These are phyloP conservation scores for Lipomyces sp. DNA, from an alignment of 805 yeast species.

Conservation along the genomic window DNA sequence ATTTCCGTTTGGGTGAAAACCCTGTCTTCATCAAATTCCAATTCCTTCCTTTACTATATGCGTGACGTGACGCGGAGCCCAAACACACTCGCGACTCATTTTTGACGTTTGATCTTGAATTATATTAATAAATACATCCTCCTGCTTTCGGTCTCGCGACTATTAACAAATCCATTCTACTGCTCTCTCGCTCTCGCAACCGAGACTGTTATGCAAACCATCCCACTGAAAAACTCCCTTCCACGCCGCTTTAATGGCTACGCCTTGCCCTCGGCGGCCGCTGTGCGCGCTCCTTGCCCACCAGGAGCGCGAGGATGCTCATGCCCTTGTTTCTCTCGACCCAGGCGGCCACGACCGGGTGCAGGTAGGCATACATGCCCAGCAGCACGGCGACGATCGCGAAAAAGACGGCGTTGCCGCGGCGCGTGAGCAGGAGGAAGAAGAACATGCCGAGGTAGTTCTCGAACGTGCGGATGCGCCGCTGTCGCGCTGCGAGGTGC, in stretches of 20 bases:
- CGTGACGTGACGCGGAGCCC: no score
- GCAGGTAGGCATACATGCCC: conserved; percentile 7
- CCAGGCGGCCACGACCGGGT: conserved; percentile 1
- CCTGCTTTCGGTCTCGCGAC: no score
- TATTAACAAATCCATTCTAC: no score
- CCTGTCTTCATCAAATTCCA: no score
- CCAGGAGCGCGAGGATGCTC: conserved; percentile 11
- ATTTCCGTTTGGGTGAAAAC: neutral
- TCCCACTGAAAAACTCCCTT: no score
- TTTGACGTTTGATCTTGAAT: no score
- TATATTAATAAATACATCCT: no score
- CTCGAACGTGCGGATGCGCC: conserved; percentile 12
- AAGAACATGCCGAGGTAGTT: conserved; percentile 4
- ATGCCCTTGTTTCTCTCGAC: conserved; percentile 11
- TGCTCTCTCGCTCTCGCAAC: no score
- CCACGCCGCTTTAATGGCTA: neutral
- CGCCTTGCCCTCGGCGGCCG: conserved; percentile 2
- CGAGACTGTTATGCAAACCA: no score
- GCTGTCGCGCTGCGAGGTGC: conserved; percentile 18
- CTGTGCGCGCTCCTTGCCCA: conserved; percentile 7
- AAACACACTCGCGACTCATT: no score
- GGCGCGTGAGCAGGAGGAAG: conserved; percentile 10
- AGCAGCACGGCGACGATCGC: conserved; percentile 5
- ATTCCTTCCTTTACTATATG: no score
- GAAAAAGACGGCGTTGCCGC: conserved; percentile 9